A percentile compares a stretch with the other conserved stretches of the same genome.
phyloP scores from a whole-genome alignment of 768 basidiomycete species.

The Lactarius evosmus region DNA sequence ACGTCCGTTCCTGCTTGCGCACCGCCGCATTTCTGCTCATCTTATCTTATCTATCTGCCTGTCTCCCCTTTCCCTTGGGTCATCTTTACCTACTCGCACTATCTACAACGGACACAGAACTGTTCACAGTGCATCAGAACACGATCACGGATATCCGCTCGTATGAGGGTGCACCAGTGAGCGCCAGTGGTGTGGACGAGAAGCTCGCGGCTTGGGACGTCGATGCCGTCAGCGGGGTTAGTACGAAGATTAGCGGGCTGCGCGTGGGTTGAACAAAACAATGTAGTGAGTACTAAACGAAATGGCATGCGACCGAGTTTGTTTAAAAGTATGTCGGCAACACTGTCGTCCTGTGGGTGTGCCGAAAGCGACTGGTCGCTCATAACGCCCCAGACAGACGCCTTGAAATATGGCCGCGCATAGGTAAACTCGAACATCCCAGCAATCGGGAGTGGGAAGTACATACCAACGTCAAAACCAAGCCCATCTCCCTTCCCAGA shows the following conservation, averaged over 20 bases:
- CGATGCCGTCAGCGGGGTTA: conserved; percentile 51
- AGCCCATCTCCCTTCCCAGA: conserved; percentile 91
- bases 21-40: too few relatives aligned
- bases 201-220: conserved; percentile 88
- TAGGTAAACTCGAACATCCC: not conserved
- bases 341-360: conserved; percentile 14
- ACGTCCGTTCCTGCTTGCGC: too few relatives aligned
- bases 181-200: conserved; percentile 95
- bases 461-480: conserved; percentile 87
- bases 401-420: conserved; percentile 69
- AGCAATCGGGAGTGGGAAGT: not conserved
- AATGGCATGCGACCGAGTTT: not conserved
- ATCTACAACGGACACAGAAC: conserved; percentile 74
- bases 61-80: too few relatives aligned
- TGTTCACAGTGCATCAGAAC: conserved; percentile 94
- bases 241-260: conserved; percentile 46
- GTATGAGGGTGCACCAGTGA: conserved; percentile 67
- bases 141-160: conserved; percentile 90
- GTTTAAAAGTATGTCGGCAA: conserved; percentile 19
- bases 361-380: conserved; percentile 59
- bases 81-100: too few relatives aligned
- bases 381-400: conserved; percentile 92
- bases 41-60: too few relatives aligned
- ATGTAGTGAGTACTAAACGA: conserved; percentile 10
- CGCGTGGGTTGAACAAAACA: conserved; percentile 30